Evolutionary conservation across 2,329 filamentous ascomycete genomes (phyloP).

Genomic region (Fusarium ambrosium): DNA sequence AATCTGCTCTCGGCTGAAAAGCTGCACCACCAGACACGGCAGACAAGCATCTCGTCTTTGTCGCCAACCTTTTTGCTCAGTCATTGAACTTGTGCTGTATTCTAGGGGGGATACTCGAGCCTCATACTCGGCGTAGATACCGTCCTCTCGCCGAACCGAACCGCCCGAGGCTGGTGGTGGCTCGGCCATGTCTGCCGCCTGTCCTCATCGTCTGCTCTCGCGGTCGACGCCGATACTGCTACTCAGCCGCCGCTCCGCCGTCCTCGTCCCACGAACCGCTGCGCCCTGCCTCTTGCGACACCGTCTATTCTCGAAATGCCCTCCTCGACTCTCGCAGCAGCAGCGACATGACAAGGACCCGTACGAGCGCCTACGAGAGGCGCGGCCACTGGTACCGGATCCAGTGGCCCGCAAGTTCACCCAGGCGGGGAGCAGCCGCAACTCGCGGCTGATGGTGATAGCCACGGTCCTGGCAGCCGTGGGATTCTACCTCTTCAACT

Average conservation of each 20-base stretch:
- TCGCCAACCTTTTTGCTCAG: constrained; percentile 2
- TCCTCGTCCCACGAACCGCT: constrained; percentile 15
- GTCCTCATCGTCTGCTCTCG: constrained; percentile 34
- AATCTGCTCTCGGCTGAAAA: constrained; percentile 4
- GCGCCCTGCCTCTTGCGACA: constrained; percentile 8
- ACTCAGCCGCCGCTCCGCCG: constrained; percentile 5
- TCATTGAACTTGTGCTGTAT: not conserved
- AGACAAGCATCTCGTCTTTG: constrained; percentile 12
- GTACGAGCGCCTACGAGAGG: constrained; percentile 47
- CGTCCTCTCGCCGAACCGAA: not conserved
- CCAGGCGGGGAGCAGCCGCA: constrained; percentile 47
- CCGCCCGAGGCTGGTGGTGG: not conserved
- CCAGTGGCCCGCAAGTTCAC: constrained; percentile 44
- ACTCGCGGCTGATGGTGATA: constrained; percentile 55
- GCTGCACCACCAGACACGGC: constrained; percentile 28
- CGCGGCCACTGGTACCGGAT: constrained; percentile 51
- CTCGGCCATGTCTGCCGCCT: constrained; percentile 34
- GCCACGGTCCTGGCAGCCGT: constrained; percentile 60
- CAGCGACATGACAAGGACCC: constrained; percentile 39
- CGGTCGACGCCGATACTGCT: constrained; percentile 9
- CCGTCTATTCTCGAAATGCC: constrained; percentile 44
- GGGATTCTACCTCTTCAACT: constrained; percentile 75
- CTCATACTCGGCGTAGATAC: not conserved
- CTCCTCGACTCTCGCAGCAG: constrained; percentile 32
- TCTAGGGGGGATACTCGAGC: not conserved